Percentiles rank a stretch among this genome's conserved stretches.
Evolutionary conservation across 2,329 filamentous ascomycete genomes (phyloP).

Genomic region (Teratosphaeria destructans): DNA sequence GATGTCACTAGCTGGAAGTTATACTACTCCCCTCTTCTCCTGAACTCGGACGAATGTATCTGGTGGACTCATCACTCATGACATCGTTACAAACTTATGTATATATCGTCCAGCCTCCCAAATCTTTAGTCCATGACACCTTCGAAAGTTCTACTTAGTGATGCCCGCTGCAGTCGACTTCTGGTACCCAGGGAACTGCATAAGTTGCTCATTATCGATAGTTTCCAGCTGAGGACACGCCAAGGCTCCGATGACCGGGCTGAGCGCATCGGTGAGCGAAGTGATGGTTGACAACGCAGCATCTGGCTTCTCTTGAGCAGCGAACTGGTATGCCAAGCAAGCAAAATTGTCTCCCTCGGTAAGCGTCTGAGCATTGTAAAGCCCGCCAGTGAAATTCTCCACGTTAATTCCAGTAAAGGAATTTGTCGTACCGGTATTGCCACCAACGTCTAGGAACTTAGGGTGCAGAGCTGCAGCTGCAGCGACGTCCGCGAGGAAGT

Average conservation of each 20-base stretch:
- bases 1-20: too few species aligned
- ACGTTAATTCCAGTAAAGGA: conserved; percentile 28
- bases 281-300: conserved; percentile 2
- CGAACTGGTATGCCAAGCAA: conserved; percentile 27
- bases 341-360: conserved; percentile 26
- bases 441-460: conserved; percentile 17
- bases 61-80: neutral
- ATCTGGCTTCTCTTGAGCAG: conserved; percentile 26
- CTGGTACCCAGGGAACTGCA: conserved; percentile 20
- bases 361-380: conserved; percentile 29
- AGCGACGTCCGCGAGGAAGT: conserved; percentile 16
- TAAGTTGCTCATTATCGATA: conserved; percentile 19
- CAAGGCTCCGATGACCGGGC: conserved; percentile 9
- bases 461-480: conserved; percentile 19
- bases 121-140: neutral
- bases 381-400: conserved; percentile 27
- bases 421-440: conserved; percentile 27
- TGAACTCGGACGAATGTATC: too few species aligned
- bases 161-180: conserved; percentile 3
- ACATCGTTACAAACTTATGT: neutral
- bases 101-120: neutral
- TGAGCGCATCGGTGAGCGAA: conserved; percentile 6
- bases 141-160: neutral
- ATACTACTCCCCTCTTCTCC: too few species aligned
- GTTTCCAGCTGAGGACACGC: conserved; percentile 18